Conservation (phyloP, 805 yeast species). For the Metschnikowia reukaufii region DNA sequence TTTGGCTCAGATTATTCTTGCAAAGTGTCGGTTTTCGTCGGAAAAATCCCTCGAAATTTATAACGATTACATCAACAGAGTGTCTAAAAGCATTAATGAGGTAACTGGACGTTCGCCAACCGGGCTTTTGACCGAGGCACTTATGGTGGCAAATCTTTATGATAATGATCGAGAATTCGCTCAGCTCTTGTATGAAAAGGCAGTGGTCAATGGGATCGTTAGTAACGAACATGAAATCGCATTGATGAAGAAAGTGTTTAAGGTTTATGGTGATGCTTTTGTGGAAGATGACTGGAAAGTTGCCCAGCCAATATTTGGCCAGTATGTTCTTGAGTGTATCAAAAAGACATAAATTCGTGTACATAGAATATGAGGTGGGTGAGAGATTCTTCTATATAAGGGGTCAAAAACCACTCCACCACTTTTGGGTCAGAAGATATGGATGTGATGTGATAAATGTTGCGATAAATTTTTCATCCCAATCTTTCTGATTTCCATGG, state of each 20-base stretch:
- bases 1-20: conserved; percentile 43
- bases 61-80: conserved; percentile 44
- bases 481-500: too few species aligned
- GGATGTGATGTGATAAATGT: too few species aligned
- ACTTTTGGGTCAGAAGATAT: too few species aligned
- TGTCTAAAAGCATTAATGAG: conserved; percentile 32
- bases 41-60: conserved; percentile 44
- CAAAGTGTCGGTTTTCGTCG: conserved; percentile 37
- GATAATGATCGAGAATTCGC: conserved; percentile 56
- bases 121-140: conserved; percentile 47
- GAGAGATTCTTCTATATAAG: too few species aligned
- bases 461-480: neutral
- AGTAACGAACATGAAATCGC: conserved; percentile 42
- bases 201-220: conserved; percentile 36
- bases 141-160: conserved; percentile 44
- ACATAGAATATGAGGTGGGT: neutral
- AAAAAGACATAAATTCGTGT: neutral
- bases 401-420: too few species aligned
- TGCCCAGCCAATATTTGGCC: conserved; percentile 35
- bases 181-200: conserved; percentile 48
- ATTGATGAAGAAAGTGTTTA: conserved; percentile 43
- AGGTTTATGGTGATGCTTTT: conserved; percentile 52
- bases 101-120: conserved; percentile 37
- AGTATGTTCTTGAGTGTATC: conserved; percentile 20
- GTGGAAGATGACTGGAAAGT: conserved; percentile 34